Evolutionary conservation across 495 filamentous ascomycete genomes (phyloP).

Genomic region (Neurospora africana): DNA sequence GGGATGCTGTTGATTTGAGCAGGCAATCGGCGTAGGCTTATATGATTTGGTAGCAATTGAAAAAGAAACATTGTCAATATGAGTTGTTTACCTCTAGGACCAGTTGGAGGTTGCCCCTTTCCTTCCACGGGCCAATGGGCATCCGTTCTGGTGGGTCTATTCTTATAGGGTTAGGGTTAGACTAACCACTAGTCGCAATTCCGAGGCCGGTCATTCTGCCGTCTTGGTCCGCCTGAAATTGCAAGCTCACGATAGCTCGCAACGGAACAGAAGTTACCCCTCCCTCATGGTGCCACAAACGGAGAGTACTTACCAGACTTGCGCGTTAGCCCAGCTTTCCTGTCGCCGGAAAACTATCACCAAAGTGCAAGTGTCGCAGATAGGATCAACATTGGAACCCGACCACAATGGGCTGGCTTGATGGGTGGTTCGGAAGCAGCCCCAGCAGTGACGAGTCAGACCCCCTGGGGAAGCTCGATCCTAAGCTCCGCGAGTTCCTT

Average conservation of each 20-base stretch:
- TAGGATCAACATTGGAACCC: background rate
- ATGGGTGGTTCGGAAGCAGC: conserved; percentile 29
- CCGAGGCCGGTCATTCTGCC: background rate
- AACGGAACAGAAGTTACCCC: background rate
- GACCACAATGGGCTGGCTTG: conserved; percentile 60
- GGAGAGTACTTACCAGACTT: background rate
- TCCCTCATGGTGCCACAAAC: background rate
- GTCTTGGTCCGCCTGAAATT: background rate
- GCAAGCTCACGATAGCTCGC: background rate
- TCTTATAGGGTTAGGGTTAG: background rate
- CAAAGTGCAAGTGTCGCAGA: background rate
- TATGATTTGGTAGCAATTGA: background rate
- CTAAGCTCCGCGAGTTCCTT: conserved; percentile 74
- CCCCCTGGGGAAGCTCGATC: conserved; percentile 73
- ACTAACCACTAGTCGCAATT: background rate
- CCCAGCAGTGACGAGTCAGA: conserved; percentile 38
- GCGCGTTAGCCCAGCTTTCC: background rate
- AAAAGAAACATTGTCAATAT: background rate
- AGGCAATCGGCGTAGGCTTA: background rate
- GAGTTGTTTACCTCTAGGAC: background rate
- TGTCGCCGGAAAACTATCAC: background rate
- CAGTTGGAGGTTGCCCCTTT: background rate
- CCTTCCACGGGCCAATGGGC: background rate
- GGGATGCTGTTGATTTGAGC: conserved; percentile 3
- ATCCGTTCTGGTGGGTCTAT: background rate